Percentiles rank a stretch among this genome's conserved stretches.
These are phyloP conservation scores for Aspergillus biplanus DNA, from an alignment of 495 filamentous ascomycete species.

Conservation along the genomic window DNA sequence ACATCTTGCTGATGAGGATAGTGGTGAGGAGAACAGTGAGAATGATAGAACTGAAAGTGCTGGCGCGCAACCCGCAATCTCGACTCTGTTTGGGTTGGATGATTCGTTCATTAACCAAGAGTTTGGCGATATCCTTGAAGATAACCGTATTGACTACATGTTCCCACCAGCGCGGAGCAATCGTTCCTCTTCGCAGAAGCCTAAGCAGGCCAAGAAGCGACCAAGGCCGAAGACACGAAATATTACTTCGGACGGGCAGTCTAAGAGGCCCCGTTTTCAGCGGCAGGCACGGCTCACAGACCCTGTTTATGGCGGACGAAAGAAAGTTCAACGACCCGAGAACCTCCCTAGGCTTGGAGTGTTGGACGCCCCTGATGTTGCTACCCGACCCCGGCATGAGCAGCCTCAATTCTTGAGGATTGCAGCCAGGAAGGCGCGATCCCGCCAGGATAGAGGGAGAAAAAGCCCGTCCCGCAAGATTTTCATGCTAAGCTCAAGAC, in stretches of 20 bases:
- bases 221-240: slow-evolving; percentile 24
- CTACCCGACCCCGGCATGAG: slow-evolving; percentile 28
- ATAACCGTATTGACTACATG: slow-evolving; percentile 63
- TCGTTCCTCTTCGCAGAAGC: slow-evolving; percentile 21
- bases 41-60: slow-evolving; percentile 24
- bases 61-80: slow-evolving; percentile 12
- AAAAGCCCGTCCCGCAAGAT: slow-evolving; percentile 76
- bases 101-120: slow-evolving; percentile 32
- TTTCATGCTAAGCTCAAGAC: slow-evolving; percentile 68
- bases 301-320: slow-evolving; percentile 34
- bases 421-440: slow-evolving; percentile 71
- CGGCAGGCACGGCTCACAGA: slow-evolving; percentile 41
- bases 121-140: slow-evolving; percentile 52
- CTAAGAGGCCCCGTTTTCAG: slow-evolving; percentile 35
- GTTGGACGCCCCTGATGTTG: slow-evolving; percentile 66
- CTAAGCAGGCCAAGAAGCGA: slow-evolving; percentile 48
- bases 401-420: slow-evolving; percentile 76
- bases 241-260: slow-evolving; percentile 20
- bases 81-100: slow-evolving; percentile 25
- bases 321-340: slow-evolving; percentile 29
- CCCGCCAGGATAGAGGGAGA: slow-evolving; percentile 64
- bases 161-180: slow-evolving; percentile 43
- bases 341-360: slow-evolving; percentile 64
- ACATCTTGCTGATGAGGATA: slow-evolving; percentile 53
- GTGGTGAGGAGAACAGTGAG: slow-evolving; percentile 50